Conservation (phyloP, 1,284 basidiomycete genomes). For the Moesziomyces sp. region DNA sequence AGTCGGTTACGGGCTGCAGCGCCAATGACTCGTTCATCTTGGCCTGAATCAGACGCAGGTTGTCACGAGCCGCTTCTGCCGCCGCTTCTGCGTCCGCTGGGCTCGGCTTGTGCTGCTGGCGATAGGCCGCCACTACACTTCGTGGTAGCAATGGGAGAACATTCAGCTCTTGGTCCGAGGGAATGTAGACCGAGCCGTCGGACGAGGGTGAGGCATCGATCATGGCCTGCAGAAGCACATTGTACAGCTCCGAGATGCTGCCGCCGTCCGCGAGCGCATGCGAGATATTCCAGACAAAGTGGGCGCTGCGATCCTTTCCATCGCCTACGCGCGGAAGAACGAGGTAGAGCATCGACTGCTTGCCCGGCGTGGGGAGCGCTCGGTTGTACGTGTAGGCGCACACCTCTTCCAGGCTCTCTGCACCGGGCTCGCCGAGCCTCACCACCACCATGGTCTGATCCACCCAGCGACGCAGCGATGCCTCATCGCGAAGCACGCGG, state of each 20-base stretch:
- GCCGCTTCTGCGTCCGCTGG: slow-evolving; percentile 5
- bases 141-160: slow-evolving; percentile 20
- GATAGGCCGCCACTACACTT: slow-evolving; percentile 23
- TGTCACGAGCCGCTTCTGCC: slow-evolving; percentile 3
- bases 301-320: slow-evolving; percentile 5
- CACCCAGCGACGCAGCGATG: slow-evolving; percentile 24
- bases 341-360: slow-evolving; percentile 40
- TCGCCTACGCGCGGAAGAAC: slow-evolving; percentile 17
- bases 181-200: slow-evolving; percentile 21
- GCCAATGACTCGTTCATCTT: slow-evolving; percentile 28
- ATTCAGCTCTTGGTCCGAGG: slow-evolving; percentile 14
- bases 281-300: slow-evolving; percentile 39
- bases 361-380: slow-evolving; percentile 25
- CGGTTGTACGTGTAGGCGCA: slow-evolving; percentile 24
- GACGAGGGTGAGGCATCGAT: slow-evolving; percentile 18
- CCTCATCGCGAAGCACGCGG: slow-evolving; percentile 18
- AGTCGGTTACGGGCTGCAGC: slow-evolving; percentile 2
- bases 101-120: slow-evolving; percentile 19
- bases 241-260: slow-evolving; percentile 29
- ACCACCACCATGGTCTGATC: slow-evolving; percentile 31
- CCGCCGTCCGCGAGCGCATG: slow-evolving; percentile 44
- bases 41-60: slow-evolving; percentile 22
- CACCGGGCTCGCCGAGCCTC: slow-evolving; percentile 18
- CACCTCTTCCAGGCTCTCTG: slow-evolving; percentile 10
- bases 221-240: slow-evolving; percentile 25